Evolutionary conservation across 2,329 filamentous ascomycete species (phyloP), one percentile per base, ranked within the genome.

Genomic region (Cryphonectria parasitica): DNA sequence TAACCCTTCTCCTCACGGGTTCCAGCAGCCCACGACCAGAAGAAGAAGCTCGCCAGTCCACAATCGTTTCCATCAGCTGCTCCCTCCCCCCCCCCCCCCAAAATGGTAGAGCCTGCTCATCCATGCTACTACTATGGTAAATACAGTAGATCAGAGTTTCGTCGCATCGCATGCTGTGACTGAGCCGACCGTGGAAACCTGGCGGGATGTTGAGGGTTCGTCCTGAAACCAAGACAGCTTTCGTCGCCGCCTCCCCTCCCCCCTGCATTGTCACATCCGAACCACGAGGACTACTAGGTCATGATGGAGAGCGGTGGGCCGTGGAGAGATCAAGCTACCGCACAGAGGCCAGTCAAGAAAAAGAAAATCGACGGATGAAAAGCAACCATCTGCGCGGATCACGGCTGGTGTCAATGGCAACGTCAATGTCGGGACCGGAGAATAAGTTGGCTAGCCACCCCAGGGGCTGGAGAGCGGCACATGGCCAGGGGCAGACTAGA

Each of bases 211-310:
- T 65, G 63, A 69, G 58, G 61, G 13, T 39, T 31, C 36, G 65
- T 70, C 65, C 39, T 72, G 68, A 70, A 69, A 67, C 70, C 36
- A 45, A 34, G 68, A 66, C 60, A 66, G 62, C 56, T 45, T 25
- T 28, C 68, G 25, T 43, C 36, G 36, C 36, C 28, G 58, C 28
- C 52, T 43, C 41, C 45, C 39, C 36, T 22, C 34, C 56, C 60
- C 68, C 68, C 65, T 72, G 71, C 68, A 68, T 72, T 28, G 68
- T 72, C 64, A 31, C 68, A 72, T 45, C 60, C 58, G 49, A 67
- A 67, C 70, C 67, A 69, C 70, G 63, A 66, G 67, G 54, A 66
- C 60, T 43, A 66, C 60, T 43, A 45, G 45, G 22, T 41, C 19
- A 22, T 52, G 45, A 66, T 54, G 65, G 61, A 56, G 52, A 71